Conservation (phyloP, 768 basidiomycete genomes). For the Tricholoma furcatifolium region DNA sequence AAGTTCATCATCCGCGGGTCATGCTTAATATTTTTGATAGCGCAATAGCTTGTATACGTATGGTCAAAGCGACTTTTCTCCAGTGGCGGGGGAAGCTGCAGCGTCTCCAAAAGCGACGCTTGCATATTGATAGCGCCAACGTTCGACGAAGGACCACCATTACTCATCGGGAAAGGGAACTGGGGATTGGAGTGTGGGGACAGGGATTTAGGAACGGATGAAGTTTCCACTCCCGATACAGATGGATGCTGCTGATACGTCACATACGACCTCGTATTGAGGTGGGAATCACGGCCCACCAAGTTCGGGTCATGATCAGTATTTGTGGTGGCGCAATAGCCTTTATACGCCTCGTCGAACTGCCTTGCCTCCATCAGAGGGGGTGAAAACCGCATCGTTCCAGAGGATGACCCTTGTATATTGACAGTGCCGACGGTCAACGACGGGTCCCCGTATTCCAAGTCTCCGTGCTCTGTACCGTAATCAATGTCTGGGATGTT, state of each 20-base stretch:
- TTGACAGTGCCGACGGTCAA: no score
- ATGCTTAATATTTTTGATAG: slow-evolving; percentile 36
- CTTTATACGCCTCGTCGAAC: no score
- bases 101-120: slow-evolving; percentile 4
- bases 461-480: no score
- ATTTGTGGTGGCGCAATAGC: no score
- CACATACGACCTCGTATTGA: no score
- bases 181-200: slow-evolving; percentile 32
- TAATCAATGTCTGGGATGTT: no score
- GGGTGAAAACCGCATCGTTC: no score
- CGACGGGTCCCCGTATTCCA: no score
- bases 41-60: slow-evolving; percentile 48
- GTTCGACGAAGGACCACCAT: slow-evolving; percentile 1
- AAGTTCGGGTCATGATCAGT: no score
- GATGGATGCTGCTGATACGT: slow-evolving; percentile 28
- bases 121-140: slow-evolving; percentile 6
- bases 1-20: slow-evolving; percentile 42
- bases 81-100: slow-evolving; percentile 36
- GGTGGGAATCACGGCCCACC: no score
- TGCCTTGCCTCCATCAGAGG: no score
- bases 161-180: slow-evolving; percentile 17
- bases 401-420: no score
- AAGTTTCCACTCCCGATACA: slow-evolving; percentile 12
- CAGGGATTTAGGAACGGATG: slow-evolving; percentile 29
- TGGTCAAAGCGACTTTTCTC: slow-evolving; percentile 53